Evolutionary conservation across 306 rosid genomes (phyloP), one percentile per base, ranked within the genome.

Genomic region (Vigna nakashimae): DNA sequence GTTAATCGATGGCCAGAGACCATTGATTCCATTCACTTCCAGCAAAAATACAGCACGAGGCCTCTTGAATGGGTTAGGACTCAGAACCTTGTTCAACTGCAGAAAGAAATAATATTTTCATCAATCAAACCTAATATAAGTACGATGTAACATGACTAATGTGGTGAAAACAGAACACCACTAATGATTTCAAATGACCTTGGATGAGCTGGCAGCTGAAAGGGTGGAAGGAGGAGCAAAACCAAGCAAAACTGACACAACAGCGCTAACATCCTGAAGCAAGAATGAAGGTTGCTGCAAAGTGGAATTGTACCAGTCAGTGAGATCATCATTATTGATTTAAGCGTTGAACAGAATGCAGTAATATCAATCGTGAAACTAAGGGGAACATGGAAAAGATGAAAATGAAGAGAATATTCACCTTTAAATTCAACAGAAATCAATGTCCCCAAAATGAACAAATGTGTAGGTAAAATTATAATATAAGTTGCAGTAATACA

Each of bases 41-140:
- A 96, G 91, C 83, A 86, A 78, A 68, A 92, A 85, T 73, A 91
- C 98, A 49, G 96, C 91, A 32, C 85, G 90, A 20, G 99, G 99
- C 85, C 97, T 91, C 22, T 86, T 80, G 88, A 96, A 93, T 8
- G 99, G 99, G 90, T 96, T 91, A 46, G 99, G 99, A 69, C 30
- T 56, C 56, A 96, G 88, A 80, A 96, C 71, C 58, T 83, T 93
- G 86, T 92, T 91, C 87, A 96, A 87, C 99, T 95, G 97, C 84
- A 78, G 43, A 86, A 75, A 36, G 36, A 62, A 67, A 73, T 5
- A 74, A 80, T 9, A 77, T 58, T 12, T 68, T 62, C 48, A 79
- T 36, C 30, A 65, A 74, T 81, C 49, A 83, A 80, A 76, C 65
- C 74, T 70, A 71, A 69, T 15, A 53, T 49, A 82, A 42, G 63